phyloP scores from a whole-genome alignment of 106 monocot species.

The Vanilla planifolia region DNA sequence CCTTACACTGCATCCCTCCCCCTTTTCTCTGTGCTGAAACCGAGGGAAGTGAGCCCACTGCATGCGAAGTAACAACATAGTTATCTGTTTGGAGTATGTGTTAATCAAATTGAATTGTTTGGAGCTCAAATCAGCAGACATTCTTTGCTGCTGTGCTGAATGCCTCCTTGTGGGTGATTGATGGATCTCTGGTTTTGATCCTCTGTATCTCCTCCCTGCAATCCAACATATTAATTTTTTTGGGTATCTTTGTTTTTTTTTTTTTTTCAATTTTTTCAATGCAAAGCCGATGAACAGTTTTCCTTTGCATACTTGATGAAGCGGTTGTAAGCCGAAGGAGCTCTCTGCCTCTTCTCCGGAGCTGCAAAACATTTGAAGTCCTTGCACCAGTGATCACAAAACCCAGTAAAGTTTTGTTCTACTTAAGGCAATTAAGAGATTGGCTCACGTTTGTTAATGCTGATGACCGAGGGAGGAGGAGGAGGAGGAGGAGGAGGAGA shows the following conservation, averaged over 20 bases:
- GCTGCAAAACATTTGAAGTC: constrained; percentile 31
- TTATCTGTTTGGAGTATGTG: neutral
- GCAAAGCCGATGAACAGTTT: too few relatives aligned
- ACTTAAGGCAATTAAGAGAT: neutral
- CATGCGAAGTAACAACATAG: neutral
- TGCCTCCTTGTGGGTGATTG: constrained; percentile 68
- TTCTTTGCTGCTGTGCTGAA: constrained; percentile 76
- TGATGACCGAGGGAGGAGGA: constrained; percentile 5
- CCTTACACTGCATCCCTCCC: constrained; percentile 30
- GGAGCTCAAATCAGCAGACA: constrained; percentile 13
- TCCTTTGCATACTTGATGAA: constrained; percentile 73
- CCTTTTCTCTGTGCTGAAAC: constrained; percentile 30
- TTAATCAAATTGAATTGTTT: neutral
- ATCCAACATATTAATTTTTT: neutral
- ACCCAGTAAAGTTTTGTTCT: too few relatives aligned
- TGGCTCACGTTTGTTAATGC: constrained; percentile 68
- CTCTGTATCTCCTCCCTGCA: constrained; percentile 72
- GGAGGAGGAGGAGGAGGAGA: constrained; percentile 8
- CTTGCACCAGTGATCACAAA: neutral
- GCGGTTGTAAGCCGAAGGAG: constrained; percentile 86
- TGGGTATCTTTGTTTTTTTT: neutral
- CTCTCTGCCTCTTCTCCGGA: constrained; percentile 89
- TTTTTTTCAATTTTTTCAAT: neutral
- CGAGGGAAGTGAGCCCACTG: constrained; percentile 62
- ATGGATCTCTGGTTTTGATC: constrained; percentile 51